Evolutionary conservation across 2,329 filamentous ascomycete species (phyloP).

Genomic region (Exserohilum turcica): DNA sequence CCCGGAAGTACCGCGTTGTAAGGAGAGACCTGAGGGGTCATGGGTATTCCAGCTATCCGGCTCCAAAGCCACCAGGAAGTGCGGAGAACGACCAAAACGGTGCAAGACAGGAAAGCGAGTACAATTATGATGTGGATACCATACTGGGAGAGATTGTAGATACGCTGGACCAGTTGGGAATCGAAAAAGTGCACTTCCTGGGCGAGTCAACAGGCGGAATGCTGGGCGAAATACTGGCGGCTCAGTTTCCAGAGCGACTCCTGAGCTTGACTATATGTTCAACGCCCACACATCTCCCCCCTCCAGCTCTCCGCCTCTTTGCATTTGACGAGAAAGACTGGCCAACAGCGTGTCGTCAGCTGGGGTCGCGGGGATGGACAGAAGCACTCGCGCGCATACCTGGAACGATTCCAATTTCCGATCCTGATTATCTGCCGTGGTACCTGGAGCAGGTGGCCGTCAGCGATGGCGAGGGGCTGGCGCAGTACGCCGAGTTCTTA

Average conservation of each 20-base stretch:
- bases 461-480: constrained; percentile 39
- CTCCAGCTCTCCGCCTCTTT: constrained; percentile 35
- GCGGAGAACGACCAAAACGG: not conserved
- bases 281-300: constrained; percentile 36
- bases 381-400: constrained; percentile 36
- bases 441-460: constrained; percentile 38
- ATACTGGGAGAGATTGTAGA: constrained; percentile 43
- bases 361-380: constrained; percentile 43
- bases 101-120: not conserved
- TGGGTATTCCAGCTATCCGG: constrained; percentile 37
- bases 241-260: constrained; percentile 36
- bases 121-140: constrained; percentile 31
- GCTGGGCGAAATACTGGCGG: constrained; percentile 43
- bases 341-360: constrained; percentile 35
- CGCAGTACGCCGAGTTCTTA: constrained; percentile 44
- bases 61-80: constrained; percentile 1
- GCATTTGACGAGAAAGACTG: constrained; percentile 36
- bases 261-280: constrained; percentile 42
- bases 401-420: constrained; percentile 36
- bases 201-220: constrained; percentile 46
- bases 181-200: constrained; percentile 43
- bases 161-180: constrained; percentile 40
- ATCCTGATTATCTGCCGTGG: constrained; percentile 39
- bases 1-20: constrained; percentile 39
- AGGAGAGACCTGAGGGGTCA: constrained; percentile 45